Base-by-base conservation (phyloP, 345 rosid genomes). In the Toxicodendron radicans region DNA sequence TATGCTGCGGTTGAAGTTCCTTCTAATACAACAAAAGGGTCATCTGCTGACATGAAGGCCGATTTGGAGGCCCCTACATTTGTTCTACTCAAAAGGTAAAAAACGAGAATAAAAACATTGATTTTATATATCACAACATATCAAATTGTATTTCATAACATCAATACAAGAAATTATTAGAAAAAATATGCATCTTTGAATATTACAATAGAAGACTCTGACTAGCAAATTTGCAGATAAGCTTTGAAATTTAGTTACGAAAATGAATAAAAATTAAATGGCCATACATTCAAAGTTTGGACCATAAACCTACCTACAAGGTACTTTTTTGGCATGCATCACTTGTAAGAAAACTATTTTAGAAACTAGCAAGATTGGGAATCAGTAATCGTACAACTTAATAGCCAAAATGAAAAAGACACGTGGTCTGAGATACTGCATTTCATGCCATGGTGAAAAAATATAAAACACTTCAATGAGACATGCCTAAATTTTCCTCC, bases 21-120 rank as follows among this genome's bases (percentile, higher is more conserved):
- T 83, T 89, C 97, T 33, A 92, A 80, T 70, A 92, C 83, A 56
- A 76, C 82, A 74, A 92, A 92, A 61, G 95, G 97, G 64, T 90
- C 97, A 27, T 83, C 83, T 12, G 76, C 59, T 68, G 80, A 70
- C 23, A 68, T 67, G 72, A 81, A 80, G 68, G 83, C 69, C 3
- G 89, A 70, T 63, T 77, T 51, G 20, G 86, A 33, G 63, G 79
- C 78, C 61, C 74, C 46, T 24, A 46, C 59, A 51, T 73, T 61
- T 57, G 49, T 71, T 71, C 90, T 87, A 78, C 41, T 32, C 21
- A 53, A 68, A 75, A 53, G 32, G 27, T 12, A 60, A 0, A 18
- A 53, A 12, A 46, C 43, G 20, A 2, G 9, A 51, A 12, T 0
- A 65, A 58, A 59, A 45, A n/a, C 16, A 66, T 45, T 10, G 11